These are phyloP conservation scores for Lactifluus echinatus DNA, from an alignment of 768 basidiomycete species.

Conservation along the genomic window DNA sequence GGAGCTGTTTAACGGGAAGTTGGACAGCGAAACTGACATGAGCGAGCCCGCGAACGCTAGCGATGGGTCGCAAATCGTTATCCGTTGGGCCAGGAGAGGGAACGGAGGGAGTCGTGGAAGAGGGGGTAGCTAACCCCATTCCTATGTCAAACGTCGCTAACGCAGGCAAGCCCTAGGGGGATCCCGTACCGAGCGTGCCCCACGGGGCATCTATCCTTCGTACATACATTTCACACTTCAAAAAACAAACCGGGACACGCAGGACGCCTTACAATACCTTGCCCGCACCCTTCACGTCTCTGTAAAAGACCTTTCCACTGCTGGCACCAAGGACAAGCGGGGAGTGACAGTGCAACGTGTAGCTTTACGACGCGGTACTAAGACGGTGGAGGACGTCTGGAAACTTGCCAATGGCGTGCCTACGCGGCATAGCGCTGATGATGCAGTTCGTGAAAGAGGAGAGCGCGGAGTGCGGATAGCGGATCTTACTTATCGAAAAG, in stretches of 20 bases:
- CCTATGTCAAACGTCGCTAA: background rate
- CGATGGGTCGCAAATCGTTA: slow-evolving; percentile 65
- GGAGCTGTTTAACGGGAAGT: slow-evolving; percentile 70
- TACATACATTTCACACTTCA: slow-evolving; percentile 96
- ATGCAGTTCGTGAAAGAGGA: slow-evolving; percentile 63
- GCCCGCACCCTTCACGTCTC: slow-evolving; percentile 68
- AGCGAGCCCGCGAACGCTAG: slow-evolving; percentile 38
- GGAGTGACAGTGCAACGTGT: slow-evolving; percentile 94
- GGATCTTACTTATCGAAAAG: slow-evolving; percentile 79
- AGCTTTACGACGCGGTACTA: slow-evolving; percentile 64
- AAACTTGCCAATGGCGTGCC: slow-evolving; percentile 62
- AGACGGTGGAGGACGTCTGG: slow-evolving; percentile 82
- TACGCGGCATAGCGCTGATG: slow-evolving; percentile 43
- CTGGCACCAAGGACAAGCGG: slow-evolving; percentile 97
- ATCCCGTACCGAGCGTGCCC: slow-evolving; percentile 35
- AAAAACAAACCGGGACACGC: slow-evolving; percentile 96
- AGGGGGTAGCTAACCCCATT: slow-evolving; percentile 24
- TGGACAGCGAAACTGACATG: slow-evolving; percentile 74
- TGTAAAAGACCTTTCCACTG: slow-evolving; percentile 76
- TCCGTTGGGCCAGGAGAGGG: slow-evolving; percentile 64
- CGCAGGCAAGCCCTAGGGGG: background rate
- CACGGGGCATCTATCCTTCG: slow-evolving; percentile 64
- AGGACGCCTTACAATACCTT: slow-evolving; percentile 81
- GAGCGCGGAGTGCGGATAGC: slow-evolving; percentile 86
- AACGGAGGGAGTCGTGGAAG: slow-evolving; percentile 43